phyloP scores from a whole-genome alignment of 345 rosid genomes.

The Angophora floribunda region DNA sequence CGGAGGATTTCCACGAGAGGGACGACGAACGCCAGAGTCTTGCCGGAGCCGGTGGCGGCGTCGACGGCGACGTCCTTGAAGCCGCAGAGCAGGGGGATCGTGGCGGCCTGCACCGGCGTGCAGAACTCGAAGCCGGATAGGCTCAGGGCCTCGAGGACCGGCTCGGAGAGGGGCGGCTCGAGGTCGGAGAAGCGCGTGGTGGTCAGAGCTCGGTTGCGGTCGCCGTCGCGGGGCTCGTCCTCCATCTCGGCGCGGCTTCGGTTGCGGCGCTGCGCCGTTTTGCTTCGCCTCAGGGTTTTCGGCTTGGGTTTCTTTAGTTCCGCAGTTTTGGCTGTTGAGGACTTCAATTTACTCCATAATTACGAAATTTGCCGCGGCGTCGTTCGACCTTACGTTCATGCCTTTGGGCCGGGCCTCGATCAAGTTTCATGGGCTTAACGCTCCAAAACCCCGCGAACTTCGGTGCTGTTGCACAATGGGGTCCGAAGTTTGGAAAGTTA shows the following conservation, averaged over 20 bases:
- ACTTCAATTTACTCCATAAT: not conserved
- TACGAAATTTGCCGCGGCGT: not conserved
- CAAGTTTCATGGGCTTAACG: not conserved
- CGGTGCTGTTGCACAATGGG: not conserved
- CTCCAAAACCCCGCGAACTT: not conserved
- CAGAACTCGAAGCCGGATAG: conserved; percentile 62
- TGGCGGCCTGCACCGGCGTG: conserved; percentile 90
- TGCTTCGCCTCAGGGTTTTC: not conserved
- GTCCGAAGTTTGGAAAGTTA: not conserved
- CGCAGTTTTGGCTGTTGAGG: not conserved
- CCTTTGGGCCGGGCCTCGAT: not conserved
- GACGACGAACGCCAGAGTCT: conserved; percentile 79
- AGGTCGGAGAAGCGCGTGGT: conserved; percentile 73
- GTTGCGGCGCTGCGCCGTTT: not conserved
- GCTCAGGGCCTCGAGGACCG: conserved; percentile 46
- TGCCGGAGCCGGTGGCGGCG: conserved; percentile 95
- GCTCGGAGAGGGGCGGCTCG: conserved; percentile 50
- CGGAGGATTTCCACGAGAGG: conserved; percentile 81
- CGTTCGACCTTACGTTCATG: not conserved
- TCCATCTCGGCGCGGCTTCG: not conserved
- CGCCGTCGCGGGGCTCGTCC: not conserved
- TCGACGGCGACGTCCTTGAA: conserved; percentile 91
- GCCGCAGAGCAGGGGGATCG: conserved; percentile 78
- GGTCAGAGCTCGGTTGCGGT: conserved; percentile 58
- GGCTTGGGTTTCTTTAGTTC: not conserved